Conservation (phyloP, 805 yeast species). For the Yamadazyma kitorensis region DNA sequence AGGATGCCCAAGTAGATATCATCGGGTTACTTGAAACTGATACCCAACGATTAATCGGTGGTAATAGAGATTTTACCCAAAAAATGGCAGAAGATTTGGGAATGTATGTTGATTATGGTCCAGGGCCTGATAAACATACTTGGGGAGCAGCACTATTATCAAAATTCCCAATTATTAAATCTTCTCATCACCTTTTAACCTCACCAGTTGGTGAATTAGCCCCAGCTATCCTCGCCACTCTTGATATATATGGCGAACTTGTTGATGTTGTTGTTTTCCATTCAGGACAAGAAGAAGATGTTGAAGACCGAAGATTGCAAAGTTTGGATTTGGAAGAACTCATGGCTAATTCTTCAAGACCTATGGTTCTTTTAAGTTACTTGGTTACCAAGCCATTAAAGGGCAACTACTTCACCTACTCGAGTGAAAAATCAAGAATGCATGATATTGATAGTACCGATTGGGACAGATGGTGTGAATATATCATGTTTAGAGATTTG, state of each 20-base stretch:
- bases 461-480: constrained; percentile 99
- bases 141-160: constrained; percentile 96
- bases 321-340: constrained; percentile 69
- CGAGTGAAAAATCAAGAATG: constrained; percentile 80
- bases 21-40: constrained; percentile 90
- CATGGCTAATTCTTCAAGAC: constrained; percentile 80
- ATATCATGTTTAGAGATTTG: constrained; percentile 82
- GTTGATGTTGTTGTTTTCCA: constrained; percentile 97
- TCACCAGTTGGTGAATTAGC: constrained; percentile 98
- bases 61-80: constrained; percentile 92
- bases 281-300: constrained; percentile 97
- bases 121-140: constrained; percentile 96
- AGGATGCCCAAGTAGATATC: constrained; percentile 86
- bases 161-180: constrained; percentile 87
- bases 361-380: constrained; percentile 84
- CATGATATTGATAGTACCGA: constrained; percentile 90
- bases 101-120: constrained; percentile 95
- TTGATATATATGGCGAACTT: constrained; percentile 81
- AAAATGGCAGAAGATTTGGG: constrained; percentile 87
- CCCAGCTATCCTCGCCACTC: constrained; percentile 95
- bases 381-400: constrained; percentile 82
- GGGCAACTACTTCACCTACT: constrained; percentile 92
- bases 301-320: constrained; percentile 87
- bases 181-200: constrained; percentile 89
- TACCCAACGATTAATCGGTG: constrained; percentile 91